Conservation (phyloP, 371 early-diverging fungal species). For the Mortierella sp. region DNA sequence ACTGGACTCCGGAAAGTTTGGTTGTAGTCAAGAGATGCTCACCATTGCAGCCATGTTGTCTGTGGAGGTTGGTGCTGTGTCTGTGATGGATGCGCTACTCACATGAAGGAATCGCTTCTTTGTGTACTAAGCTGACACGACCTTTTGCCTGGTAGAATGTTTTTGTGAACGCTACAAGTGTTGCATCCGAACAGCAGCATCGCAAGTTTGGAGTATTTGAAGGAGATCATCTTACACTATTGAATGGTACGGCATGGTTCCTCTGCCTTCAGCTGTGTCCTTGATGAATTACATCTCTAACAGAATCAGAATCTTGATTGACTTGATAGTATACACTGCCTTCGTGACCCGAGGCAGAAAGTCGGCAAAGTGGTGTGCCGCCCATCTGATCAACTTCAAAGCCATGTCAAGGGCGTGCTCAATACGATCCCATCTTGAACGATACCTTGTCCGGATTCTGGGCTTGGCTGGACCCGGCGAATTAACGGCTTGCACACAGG, state of each 20-base stretch:
- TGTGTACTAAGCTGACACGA: no score
- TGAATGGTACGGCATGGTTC: slow-evolving; percentile 62
- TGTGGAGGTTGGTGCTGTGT: slow-evolving; percentile 64
- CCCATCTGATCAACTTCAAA: slow-evolving; percentile 78
- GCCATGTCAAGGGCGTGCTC: slow-evolving; percentile 74
- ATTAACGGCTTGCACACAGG: slow-evolving; percentile 60
- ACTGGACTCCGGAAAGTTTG: slow-evolving; percentile 70
- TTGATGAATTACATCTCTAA: no score
- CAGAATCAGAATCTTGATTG: no score
- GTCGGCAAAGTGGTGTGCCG: slow-evolving; percentile 80
- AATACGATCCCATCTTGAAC: slow-evolving; percentile 75
- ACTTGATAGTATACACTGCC: slow-evolving; percentile 78
- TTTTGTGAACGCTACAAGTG: slow-evolving; percentile 66
- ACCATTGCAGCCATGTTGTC: slow-evolving; percentile 87
- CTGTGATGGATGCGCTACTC: no score
- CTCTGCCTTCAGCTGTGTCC: no score
- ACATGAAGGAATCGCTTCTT: no score
- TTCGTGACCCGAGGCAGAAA: slow-evolving; percentile 71
- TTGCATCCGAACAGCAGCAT: slow-evolving; percentile 67
- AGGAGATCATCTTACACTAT: slow-evolving; percentile 83
- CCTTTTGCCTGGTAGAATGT: slow-evolving; percentile 57
- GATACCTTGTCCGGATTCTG: slow-evolving; percentile 64
- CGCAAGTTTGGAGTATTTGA: slow-evolving; percentile 84
- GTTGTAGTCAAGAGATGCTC: slow-evolving; percentile 82
- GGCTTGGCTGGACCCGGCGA: slow-evolving; percentile 8